phyloP scores from a whole-genome alignment of 805 yeast species.

The Saccharomycopsis selenospora region DNA sequence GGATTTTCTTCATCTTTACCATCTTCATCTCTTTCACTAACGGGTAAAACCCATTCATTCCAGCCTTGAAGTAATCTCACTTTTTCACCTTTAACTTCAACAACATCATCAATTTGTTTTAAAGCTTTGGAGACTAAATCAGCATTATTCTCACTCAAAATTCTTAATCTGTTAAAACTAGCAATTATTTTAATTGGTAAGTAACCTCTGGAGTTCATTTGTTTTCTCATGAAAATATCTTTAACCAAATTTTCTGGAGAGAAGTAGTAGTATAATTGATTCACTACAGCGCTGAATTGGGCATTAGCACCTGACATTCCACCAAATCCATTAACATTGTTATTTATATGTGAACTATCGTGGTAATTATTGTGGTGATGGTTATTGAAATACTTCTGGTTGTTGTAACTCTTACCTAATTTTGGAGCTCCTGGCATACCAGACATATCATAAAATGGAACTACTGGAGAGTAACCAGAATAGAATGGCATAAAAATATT shows the following conservation, averaged over 20 bases:
- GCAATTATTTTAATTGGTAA: constrained; percentile 58
- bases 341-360: not conserved
- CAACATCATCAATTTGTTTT: constrained; percentile 35
- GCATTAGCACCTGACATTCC: constrained; percentile 1
- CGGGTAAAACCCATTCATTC: constrained; percentile 57
- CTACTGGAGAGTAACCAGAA: not conserved
- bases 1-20: constrained; percentile 10
- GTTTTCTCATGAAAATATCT: constrained; percentile 75
- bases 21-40: constrained; percentile 10
- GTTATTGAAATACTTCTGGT: constrained; percentile 1
- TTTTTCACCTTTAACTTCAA: constrained; percentile 33
- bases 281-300: constrained; percentile 23
- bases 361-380: not conserved
- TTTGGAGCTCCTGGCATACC: not conserved
- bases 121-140: constrained; percentile 47
- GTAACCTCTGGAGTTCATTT: constrained; percentile 74
- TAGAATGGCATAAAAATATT: not conserved
- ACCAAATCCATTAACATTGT: not conserved
- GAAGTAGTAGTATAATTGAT: constrained; percentile 86
- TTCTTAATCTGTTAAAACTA: constrained; percentile 68
- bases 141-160: constrained; percentile 50
- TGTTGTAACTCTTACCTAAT: not conserved
- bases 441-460: not conserved
- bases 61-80: constrained; percentile 54
- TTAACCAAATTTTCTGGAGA: constrained; percentile 79